These are phyloP conservation scores for Chaetomium strumarium DNA, from an alignment of 2,329 filamentous ascomycete genomes.

Conservation along the genomic window DNA sequence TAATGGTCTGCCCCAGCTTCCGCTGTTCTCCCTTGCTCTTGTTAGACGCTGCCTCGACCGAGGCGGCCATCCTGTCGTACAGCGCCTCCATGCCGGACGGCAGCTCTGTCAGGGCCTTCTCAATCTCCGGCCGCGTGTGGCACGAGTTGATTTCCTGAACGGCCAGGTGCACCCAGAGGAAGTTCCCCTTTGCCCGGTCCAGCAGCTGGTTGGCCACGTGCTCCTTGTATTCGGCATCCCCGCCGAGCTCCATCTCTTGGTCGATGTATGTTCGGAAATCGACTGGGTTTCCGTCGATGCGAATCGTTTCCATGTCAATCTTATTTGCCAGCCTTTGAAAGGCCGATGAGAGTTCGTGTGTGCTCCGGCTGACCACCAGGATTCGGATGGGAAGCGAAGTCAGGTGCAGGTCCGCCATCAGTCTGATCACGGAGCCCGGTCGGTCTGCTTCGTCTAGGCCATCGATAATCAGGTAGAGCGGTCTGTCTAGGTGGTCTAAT, in stretches of 20 bases:
- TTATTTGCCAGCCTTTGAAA: conserved; percentile 16
- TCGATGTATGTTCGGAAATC: conserved; percentile 22
- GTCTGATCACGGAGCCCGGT: conserved; percentile 25
- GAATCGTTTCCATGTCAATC: conserved; percentile 1
- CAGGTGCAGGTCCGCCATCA: conserved; percentile 26
- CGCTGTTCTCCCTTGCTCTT: conserved; percentile 12
- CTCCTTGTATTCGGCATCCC: conserved; percentile 17
- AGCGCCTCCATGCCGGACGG: conserved; percentile 30
- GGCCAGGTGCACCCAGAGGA: conserved; percentile 31
- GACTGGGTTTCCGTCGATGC: conserved; percentile 15
- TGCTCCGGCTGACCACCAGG: conserved; percentile 29
- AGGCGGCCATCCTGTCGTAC: conserved; percentile 30
- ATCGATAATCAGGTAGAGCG: conserved; percentile 37
- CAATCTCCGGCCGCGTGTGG: conserved; percentile 24
- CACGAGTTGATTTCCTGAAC: conserved; percentile 27
- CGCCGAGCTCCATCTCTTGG: conserved; percentile 21
- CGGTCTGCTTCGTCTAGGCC: conserved; percentile 33
- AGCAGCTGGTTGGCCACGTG: conserved; percentile 24
- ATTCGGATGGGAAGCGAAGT: conserved; percentile 26
- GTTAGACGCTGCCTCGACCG: conserved; percentile 15
- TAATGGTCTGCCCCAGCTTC: conserved; percentile 21
- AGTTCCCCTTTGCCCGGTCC: conserved; percentile 28
- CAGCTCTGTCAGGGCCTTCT: conserved; percentile 24
- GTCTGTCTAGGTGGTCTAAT: conserved; percentile 12
- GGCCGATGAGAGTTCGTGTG: conserved; percentile 18